phyloP scores from a whole-genome alignment of 2,329 filamentous ascomycete genomes.

The Fusarium hainanense region DNA sequence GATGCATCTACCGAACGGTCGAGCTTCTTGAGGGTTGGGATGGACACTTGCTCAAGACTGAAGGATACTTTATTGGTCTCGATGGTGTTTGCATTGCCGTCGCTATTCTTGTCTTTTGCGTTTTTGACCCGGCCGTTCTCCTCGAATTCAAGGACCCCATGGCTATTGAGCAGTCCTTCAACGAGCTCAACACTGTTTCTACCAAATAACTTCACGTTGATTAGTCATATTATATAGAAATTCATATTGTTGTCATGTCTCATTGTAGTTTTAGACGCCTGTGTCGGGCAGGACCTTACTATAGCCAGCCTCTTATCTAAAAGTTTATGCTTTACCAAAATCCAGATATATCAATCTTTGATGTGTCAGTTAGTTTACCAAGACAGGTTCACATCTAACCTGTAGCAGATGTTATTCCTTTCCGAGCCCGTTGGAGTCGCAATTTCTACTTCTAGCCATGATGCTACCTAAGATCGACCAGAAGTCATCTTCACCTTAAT shows the following conservation, averaged over 20 bases:
- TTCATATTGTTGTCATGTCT: background rate
- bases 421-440: background rate
- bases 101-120: constrained; percentile 49
- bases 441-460: background rate
- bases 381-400: rapidly evolving
- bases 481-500: background rate
- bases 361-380: too few relatives aligned
- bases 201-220: background rate
- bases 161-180: background rate
- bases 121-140: constrained; percentile 54
- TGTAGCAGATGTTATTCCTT: background rate
- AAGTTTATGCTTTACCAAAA: background rate
- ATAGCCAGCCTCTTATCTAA: background rate
- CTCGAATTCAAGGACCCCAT: background rate
- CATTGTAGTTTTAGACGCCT: too few relatives aligned
- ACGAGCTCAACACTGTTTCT: constrained; percentile 15
- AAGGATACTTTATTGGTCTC: constrained; percentile 61
- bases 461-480: background rate
- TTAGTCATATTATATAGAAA: background rate
- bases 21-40: constrained; percentile 62
- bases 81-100: constrained; percentile 62
- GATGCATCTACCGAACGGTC: constrained; percentile 62
- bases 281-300: too few relatives aligned
- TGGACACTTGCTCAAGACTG: constrained; percentile 62
- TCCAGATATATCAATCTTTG: too few relatives aligned